A percentile compares a stretch with the other conserved stretches of the same genome.
Conservation (phyloP, 352 stramenopile genomes). For the Pythium biforme region DNA sequence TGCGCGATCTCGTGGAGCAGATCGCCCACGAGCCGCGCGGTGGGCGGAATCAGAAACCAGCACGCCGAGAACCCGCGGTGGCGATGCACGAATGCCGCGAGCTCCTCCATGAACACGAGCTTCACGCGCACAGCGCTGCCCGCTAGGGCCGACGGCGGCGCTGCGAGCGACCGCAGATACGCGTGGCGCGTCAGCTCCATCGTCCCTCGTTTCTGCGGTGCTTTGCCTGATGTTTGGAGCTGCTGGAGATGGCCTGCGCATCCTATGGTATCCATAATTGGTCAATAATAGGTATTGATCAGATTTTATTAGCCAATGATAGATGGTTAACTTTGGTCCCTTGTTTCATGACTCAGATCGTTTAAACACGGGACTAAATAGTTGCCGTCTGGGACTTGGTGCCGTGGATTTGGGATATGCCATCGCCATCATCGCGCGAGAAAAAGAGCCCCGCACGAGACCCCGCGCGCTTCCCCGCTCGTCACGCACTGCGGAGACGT, state of each 20-base stretch:
- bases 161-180: background rate
- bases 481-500: background rate
- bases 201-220: background rate
- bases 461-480: background rate
- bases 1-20: slow-evolving; percentile 48
- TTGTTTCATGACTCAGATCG: background rate
- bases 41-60: slow-evolving; percentile 62
- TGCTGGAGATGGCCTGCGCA: too few relatives aligned
- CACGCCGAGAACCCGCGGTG: slow-evolving; percentile 53
- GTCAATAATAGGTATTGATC: slow-evolving; percentile 4
- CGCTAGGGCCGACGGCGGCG: background rate
- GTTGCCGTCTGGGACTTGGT: slow-evolving; percentile 7
- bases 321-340: slow-evolving; percentile 12
- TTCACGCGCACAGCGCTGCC: slow-evolving; percentile 24
- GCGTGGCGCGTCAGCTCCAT: slow-evolving; percentile 11
- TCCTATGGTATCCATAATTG: background rate
- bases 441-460: background rate
- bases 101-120: slow-evolving; percentile 57
- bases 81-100: slow-evolving; percentile 45
- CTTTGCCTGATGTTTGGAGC: too few relatives aligned
- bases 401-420: too few relatives aligned
- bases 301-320: slow-evolving; percentile 9
- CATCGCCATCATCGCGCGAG: too few relatives aligned
- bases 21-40: slow-evolving; percentile 55
- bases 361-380: slow-evolving; percentile 4